Conservation (phyloP, 2,329 filamentous ascomycete genomes). For the Calonectria leucothoes region DNA sequence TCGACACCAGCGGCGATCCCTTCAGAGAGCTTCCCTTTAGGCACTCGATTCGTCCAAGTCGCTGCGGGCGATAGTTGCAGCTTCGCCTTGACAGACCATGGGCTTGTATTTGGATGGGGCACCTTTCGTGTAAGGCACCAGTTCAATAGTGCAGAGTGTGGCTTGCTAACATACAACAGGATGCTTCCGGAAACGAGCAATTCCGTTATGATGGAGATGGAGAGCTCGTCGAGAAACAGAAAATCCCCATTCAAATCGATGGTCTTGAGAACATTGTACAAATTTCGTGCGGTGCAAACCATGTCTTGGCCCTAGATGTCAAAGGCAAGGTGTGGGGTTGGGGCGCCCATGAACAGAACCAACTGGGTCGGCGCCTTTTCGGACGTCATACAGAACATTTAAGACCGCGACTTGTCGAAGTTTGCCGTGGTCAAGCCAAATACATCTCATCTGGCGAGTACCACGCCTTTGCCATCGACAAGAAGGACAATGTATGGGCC, state of each 20-base stretch:
- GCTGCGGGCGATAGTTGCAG: conserved; percentile 76
- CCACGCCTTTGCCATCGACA: conserved; percentile 79
- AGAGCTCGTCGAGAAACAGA: conserved; percentile 56
- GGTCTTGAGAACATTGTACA: conserved; percentile 69
- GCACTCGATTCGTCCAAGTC: conserved; percentile 66
- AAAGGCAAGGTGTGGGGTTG: conserved; percentile 53
- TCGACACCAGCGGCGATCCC: conserved; percentile 71
- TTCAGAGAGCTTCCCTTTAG: conserved; percentile 63
- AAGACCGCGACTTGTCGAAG: conserved; percentile 4
- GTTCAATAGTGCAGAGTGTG: not conserved
- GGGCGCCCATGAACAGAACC: conserved; percentile 54
- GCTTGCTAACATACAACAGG: not conserved
- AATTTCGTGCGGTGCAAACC: conserved; percentile 73
- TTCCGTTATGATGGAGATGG: conserved; percentile 59
- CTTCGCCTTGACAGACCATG: conserved; percentile 74
- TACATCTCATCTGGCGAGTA: conserved; percentile 75
- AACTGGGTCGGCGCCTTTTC: conserved; percentile 61
- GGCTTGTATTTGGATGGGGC: conserved; percentile 82
- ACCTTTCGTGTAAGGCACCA: conserved; percentile 70
- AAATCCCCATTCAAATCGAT: conserved; percentile 59
- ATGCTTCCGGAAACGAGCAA: not conserved
- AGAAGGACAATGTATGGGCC: conserved; percentile 73
- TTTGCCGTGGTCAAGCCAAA: conserved; percentile 59
- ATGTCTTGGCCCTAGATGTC: conserved; percentile 71
- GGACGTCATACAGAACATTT: conserved; percentile 53